Base-by-base conservation (phyloP, 1,139 yeast genomes). In the Kazachstania sp. region DNA sequence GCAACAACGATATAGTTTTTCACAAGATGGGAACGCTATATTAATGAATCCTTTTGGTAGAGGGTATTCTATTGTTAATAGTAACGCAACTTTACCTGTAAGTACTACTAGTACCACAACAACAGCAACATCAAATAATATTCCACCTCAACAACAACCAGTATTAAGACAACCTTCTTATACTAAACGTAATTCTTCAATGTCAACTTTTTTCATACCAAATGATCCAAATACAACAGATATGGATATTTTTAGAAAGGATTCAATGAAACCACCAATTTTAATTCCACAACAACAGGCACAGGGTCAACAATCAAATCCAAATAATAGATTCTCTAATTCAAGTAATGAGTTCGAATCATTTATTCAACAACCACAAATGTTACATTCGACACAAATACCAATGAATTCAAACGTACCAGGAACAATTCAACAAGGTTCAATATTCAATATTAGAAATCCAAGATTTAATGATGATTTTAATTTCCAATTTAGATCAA, bases 41-140 rank as follows among this genome's bases (percentile, higher is more conserved):
- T 28, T 16, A 16, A 41, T 54, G 32, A 50, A 54, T 37, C 55
- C 53, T 41, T 51, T 56, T 39, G 69, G 69, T 1, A 55, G 72
- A 43, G 72, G 73, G 2, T 59, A 62, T 47, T 67, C 71, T 4
- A 63, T 68, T 11, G 63, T 68, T 13, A 68, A 67, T 50, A 53
- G 50, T 40, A 38, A 18, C 54, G 49, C 39, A 52, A 49, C 28
- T 23, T 23, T 16, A 53, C 28, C 31, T 47, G 46, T 18, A 40
- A 16, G 42, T 38, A 41, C 39, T 44, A 15, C 50, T 44, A 41
- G 47, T 52, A 41, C n/a, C n/a, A n/a, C n/a, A n/a, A n/a, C n/a
- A n/a, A n/a, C n/a, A n/a, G n/a, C n/a, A n/a, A n/a, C n/a, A n/a
- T n/a, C n/a, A n/a, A n/a, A n/a, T n/a, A n/a, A n/a, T n/a, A n/a